These are phyloP conservation scores for Boletus barrowsii DNA, from an alignment of 768 basidiomycete genomes.

Conservation along the genomic window DNA sequence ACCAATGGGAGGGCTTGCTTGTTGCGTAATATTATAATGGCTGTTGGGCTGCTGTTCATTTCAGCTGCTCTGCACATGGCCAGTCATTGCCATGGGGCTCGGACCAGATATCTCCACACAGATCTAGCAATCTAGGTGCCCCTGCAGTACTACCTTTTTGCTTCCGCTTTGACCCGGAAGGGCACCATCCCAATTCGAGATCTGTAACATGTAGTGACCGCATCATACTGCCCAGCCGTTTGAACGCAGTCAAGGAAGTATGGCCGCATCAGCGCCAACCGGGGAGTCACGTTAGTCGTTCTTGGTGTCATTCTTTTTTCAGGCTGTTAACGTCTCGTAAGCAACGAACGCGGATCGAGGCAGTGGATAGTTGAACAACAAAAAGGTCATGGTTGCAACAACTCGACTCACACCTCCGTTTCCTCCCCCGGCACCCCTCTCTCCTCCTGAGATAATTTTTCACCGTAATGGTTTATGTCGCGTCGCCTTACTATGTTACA, in stretches of 20 bases:
- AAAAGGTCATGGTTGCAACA: background rate
- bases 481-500: slow-evolving; percentile 13
- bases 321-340: background rate
- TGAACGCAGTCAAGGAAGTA: background rate
- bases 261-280: background rate
- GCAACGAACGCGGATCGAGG: background rate
- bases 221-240: background rate
- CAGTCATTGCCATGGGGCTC: background rate
- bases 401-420: background rate
- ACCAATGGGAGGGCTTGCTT: too few relatives aligned
- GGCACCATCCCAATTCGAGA: too few relatives aligned
- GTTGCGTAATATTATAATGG: too few relatives aligned
- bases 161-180: background rate
- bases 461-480: slow-evolving; percentile 26
- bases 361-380: slow-evolving; percentile 17
- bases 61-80: too few relatives aligned
- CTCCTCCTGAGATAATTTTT: background rate
- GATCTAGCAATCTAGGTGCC: too few relatives aligned
- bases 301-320: background rate
- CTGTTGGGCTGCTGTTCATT: too few relatives aligned
- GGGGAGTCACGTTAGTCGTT: background rate
- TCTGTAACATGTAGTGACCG: too few relatives aligned
- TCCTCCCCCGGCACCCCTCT: too few relatives aligned
- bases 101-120: slow-evolving; percentile 1
- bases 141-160: background rate